These are phyloP conservation scores for Penicillium antarcticum DNA, from an alignment of 495 filamentous ascomycete genomes.

Conservation along the genomic window DNA sequence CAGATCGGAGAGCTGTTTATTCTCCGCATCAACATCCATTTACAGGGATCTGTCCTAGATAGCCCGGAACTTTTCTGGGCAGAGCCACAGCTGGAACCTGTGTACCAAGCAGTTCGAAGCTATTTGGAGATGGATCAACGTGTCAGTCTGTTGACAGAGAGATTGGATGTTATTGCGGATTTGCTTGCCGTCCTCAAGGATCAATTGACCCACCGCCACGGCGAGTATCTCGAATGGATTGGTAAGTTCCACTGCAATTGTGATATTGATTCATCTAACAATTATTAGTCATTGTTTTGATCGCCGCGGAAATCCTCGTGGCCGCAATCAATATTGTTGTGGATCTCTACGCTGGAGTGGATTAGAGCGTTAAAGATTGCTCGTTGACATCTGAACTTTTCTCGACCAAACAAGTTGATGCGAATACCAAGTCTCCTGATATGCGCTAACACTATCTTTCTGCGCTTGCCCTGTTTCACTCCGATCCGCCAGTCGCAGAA, in stretches of 20 bases:
- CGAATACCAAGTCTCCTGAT: background rate
- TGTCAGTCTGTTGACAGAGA: constrained; percentile 83
- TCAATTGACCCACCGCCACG: constrained; percentile 93
- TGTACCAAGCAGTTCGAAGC: constrained; percentile 90
- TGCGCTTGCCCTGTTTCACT: background rate
- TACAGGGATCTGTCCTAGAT: constrained; percentile 96
- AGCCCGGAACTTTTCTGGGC: constrained; percentile 98
- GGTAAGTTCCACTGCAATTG: constrained; percentile 49
- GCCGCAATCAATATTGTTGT: constrained; percentile 94
- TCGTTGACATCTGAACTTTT: constrained; percentile 79
- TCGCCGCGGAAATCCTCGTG: constrained; percentile 93
- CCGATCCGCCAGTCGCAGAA: background rate
- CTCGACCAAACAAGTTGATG: background rate
- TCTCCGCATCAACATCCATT: constrained; percentile 92
- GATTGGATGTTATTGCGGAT: constrained; percentile 91
- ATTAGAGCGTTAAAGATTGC: constrained; percentile 70
- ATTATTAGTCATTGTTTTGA: constrained; percentile 78
- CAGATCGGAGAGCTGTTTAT: constrained; percentile 98
- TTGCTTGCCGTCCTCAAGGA: constrained; percentile 92
- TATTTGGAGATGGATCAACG: constrained; percentile 98
- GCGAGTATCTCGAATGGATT: constrained; percentile 94
- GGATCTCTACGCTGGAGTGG: constrained; percentile 84
- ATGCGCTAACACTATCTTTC: background rate
- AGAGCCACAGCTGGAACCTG: constrained; percentile 90
- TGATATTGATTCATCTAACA: constrained; percentile 8